Conservation (phyloP, 305 asterid genomes). For the Caryopteris hybrid region DNA sequence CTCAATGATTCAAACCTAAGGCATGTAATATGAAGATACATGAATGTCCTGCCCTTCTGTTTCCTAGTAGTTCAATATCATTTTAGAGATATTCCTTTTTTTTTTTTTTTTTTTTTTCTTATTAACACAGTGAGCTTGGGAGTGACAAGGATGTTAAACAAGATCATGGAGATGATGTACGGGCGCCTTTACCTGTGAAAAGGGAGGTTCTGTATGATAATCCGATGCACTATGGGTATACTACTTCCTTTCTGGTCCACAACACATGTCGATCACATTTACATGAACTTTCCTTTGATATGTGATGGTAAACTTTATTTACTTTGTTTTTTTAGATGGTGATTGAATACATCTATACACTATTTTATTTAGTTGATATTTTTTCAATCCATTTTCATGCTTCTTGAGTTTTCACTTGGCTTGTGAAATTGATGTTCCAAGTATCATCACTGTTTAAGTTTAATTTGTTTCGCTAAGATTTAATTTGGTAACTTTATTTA, state of each 20-base stretch:
- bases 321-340: background rate
- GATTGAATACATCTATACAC: background rate
- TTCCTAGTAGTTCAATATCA: slow-evolving; percentile 8
- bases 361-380: background rate
- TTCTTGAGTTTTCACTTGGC: slow-evolving; percentile 17
- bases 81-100: background rate
- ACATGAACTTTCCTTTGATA: background rate
- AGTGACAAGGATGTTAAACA: slow-evolving; percentile 34
- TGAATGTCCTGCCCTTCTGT: background rate
- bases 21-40: slow-evolving; percentile 30
- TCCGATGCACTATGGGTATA: slow-evolving; percentile 58
- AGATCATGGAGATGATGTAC: slow-evolving; percentile 55
- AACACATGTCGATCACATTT: slow-evolving; percentile 1
- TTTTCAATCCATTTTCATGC: background rate
- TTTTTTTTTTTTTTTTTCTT: slow-evolving; percentile 13
- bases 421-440: background rate
- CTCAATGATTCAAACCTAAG: slow-evolving; percentile 46
- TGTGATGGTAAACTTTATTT: background rate
- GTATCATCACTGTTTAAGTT: background rate
- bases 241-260: slow-evolving; percentile 14
- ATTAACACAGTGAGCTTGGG: slow-evolving; percentile 37
- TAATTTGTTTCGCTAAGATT: background rate
- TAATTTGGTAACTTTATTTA: background rate
- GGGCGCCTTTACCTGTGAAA: slow-evolving; percentile 88
- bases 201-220: slow-evolving; percentile 84